Conservation (phyloP, 1,284 basidiomycete genomes). For the Ceratobasidium sp. region DNA sequence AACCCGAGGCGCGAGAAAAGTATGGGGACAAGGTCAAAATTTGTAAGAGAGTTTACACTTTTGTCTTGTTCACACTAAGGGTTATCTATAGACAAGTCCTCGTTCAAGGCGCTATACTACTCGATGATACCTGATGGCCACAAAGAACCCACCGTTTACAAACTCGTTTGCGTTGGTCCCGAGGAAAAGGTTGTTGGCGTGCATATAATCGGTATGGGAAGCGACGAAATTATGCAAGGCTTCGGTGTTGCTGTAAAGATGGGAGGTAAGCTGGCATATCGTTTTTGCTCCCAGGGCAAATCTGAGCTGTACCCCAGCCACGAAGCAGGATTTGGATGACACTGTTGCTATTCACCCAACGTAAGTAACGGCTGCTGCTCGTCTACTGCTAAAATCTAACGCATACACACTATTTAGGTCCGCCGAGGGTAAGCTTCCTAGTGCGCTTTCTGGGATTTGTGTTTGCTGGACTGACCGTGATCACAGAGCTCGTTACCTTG, state of each 20-base stretch:
- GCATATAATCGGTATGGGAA: constrained; percentile 91
- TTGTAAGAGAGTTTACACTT: constrained; percentile 69
- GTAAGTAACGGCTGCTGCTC: constrained; percentile 55
- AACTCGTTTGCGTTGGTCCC: constrained; percentile 86
- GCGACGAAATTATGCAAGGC: constrained; percentile 94
- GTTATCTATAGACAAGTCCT: constrained; percentile 69
- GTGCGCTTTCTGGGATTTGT: neutral
- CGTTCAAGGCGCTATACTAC: constrained; percentile 89
- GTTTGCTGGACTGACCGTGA: neutral
- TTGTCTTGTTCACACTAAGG: neutral
- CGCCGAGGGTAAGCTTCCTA: constrained; percentile 49
- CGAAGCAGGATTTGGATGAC: constrained; percentile 86
- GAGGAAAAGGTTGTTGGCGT: constrained; percentile 96
- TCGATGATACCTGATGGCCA: constrained; percentile 87
- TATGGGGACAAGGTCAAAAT: constrained; percentile 92
- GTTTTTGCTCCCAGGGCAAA: neutral
- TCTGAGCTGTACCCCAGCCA: constrained; percentile 61
- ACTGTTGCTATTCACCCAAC: constrained; percentile 95
- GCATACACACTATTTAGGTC: constrained; percentile 45
- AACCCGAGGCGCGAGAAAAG: constrained; percentile 88
- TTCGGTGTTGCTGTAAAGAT: constrained; percentile 97
- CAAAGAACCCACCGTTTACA: constrained; percentile 95
- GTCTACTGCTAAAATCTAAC: neutral
- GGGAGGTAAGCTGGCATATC: constrained; percentile 71
- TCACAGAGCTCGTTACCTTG: constrained; percentile 51